These are phyloP conservation scores for Didymellaceae sp. DNA, from an alignment of 2,329 filamentous ascomycete genomes.

Conservation along the genomic window DNA sequence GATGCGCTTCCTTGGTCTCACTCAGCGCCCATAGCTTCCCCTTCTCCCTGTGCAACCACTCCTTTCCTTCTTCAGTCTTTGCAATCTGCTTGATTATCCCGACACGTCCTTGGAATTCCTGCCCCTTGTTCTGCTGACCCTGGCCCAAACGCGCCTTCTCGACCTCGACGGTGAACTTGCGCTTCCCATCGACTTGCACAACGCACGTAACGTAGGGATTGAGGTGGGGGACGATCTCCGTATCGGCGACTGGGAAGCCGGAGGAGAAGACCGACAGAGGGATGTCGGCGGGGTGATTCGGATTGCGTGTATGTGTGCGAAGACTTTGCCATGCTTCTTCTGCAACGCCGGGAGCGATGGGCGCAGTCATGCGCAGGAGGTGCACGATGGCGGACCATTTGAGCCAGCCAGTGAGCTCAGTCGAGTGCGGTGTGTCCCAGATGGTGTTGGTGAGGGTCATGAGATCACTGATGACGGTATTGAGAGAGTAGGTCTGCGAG, in stretches of 20 bases:
- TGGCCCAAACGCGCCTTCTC: conserved; percentile 55
- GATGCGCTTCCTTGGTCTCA: conserved; percentile 12
- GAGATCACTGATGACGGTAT: conserved; percentile 82
- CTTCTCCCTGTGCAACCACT: conserved; percentile 54
- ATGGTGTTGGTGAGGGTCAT: conserved; percentile 78
- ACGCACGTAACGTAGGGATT: conserved; percentile 64
- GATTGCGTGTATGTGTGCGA: conserved; percentile 18
- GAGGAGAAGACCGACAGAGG: conserved; percentile 51
- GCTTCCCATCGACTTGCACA: conserved; percentile 81
- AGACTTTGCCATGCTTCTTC: conserved; percentile 80
- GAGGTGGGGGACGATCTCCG: conserved; percentile 60
- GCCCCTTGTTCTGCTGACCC: background rate
- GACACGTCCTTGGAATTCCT: conserved; percentile 28
- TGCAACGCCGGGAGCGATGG: conserved; percentile 78
- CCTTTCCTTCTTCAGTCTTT: conserved; percentile 64
- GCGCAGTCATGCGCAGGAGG: conserved; percentile 76
- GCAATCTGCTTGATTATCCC: conserved; percentile 70
- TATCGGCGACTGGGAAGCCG: conserved; percentile 62
- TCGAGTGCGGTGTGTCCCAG: conserved; percentile 33
- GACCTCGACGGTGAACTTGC: conserved; percentile 72
- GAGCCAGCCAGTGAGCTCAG: conserved; percentile 53
- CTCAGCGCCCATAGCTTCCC: conserved; percentile 44
- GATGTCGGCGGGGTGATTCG: background rate
- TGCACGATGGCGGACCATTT: conserved; percentile 59
- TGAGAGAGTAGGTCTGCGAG: conserved; percentile 75